Evolutionary conservation across 768 basidiomycete genomes (phyloP).

Genomic region (Russula virescens): DNA sequence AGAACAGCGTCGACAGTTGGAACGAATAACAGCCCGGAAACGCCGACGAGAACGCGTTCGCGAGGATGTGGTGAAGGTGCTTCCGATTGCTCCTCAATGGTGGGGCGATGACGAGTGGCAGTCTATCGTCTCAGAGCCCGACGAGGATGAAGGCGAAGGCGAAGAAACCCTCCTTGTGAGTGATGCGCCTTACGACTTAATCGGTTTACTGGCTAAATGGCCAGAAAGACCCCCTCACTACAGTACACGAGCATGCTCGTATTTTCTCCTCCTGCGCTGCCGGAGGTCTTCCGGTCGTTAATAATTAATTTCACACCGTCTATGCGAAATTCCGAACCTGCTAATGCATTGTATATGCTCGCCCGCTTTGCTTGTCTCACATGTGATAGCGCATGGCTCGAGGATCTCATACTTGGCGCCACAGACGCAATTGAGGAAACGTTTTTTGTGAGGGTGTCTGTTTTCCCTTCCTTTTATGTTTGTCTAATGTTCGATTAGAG

Average conservation of each 20-base stretch:
- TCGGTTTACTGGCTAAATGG: not conserved
- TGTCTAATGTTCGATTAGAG: conserved; percentile 42
- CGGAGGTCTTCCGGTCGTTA: conserved; percentile 74
- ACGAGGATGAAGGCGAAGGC: conserved; percentile 45
- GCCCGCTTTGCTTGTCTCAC: conserved; percentile 88
- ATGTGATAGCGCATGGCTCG: conserved; percentile 89
- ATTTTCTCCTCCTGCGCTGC: conserved; percentile 75
- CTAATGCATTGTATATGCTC: conserved; percentile 85
- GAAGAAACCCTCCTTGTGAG: conserved; percentile 47
- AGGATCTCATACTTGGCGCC: conserved; percentile 86
- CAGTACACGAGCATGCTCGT: conserved; percentile 90
- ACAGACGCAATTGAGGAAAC: conserved; percentile 89
- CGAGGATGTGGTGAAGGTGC: conserved; percentile 50
- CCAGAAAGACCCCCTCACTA: conserved; percentile 56
- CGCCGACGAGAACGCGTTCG: conserved; percentile 50
- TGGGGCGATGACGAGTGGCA: conserved; percentile 50
- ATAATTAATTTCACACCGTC: conserved; percentile 70
- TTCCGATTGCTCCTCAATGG: conserved; percentile 57
- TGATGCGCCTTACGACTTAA: conserved; percentile 10
- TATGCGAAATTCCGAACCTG: conserved; percentile 75
- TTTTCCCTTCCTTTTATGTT: not conserved
- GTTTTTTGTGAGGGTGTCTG: conserved; percentile 67
- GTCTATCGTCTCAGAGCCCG: conserved; percentile 30
- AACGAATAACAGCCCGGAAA: conserved; percentile 50
- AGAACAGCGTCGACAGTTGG: conserved; percentile 52